Evolutionary conservation across 495 filamentous ascomycete genomes (phyloP), one percentile per base, ranked within the genome.

Genomic region (Podospora bellae-mahoneyi): DNA sequence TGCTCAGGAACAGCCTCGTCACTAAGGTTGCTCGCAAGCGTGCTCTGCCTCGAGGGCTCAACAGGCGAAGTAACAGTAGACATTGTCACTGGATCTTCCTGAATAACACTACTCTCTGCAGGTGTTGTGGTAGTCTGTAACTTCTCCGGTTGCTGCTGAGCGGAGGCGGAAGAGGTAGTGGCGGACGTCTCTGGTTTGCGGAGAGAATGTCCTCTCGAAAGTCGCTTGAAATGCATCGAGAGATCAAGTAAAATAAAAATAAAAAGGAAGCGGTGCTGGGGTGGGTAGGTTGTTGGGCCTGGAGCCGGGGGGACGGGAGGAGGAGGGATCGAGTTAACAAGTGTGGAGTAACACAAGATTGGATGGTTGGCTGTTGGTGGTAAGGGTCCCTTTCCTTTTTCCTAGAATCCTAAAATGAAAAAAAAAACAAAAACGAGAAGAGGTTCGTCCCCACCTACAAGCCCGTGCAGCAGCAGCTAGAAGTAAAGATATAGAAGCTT

Each of bases 1-100:
- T 88, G 86, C n/a, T 89, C 85, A 1, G 91, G 89, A 63, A 95
- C 84, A 10, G 90, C 91, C 69, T 84, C 81, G 19, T 84, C 84
- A 77, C 81, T 84, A 68, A 84, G 66, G 67, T 77, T 77, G 71
- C 85, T 86, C 67, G 73, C 72, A 61, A 83, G 75, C 16, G 88
- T 88, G 18, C 73, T 79, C 66, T 89, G 84, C 68, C 89, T 83
- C 65, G 85, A 74, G 32, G 89, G 86, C 76, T 88, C 80, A 34
- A 64, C 30, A 44, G 61, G 61, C 32, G 61, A 63, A n/a, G 61
- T 20, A 39, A 32, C 27, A 18, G 61, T 39, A 10, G 61, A 34
- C 61, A 63, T 63, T 48, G 27, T 53, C 23, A 19, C 18, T 5
- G 27, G 30, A 4, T 39, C 32, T 63, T 39, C 9, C 6, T 2